phyloP scores from a whole-genome alignment of 2,329 filamentous ascomycete species.

The Fusarium sp. region DNA sequence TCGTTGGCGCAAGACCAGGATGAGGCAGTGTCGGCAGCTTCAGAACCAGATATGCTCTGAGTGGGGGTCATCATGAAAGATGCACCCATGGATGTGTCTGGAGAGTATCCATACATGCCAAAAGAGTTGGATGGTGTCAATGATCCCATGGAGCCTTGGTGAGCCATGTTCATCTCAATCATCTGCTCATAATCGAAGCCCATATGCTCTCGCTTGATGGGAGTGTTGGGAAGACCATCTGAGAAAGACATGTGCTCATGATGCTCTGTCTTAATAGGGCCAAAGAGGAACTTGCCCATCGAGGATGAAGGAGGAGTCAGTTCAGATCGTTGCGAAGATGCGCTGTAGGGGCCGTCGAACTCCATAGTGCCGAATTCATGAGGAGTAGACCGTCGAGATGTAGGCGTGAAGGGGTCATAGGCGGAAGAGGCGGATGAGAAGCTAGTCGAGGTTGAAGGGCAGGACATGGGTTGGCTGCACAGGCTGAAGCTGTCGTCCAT shows the following conservation, averaged over 20 bases:
- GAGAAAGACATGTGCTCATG: slow-evolving; percentile 49
- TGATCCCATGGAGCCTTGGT: slow-evolving; percentile 51
- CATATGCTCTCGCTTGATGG: slow-evolving; percentile 52
- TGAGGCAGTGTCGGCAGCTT: slow-evolving; percentile 52
- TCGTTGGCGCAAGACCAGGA: slow-evolving; percentile 56
- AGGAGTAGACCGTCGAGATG: slow-evolving; percentile 58
- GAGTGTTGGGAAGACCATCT: slow-evolving; percentile 50
- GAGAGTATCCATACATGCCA: slow-evolving; percentile 52
- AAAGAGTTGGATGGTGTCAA: slow-evolving; percentile 53
- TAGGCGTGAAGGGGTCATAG: slow-evolving; percentile 59
- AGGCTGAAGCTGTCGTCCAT: slow-evolving; percentile 56
- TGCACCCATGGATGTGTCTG: slow-evolving; percentile 47
- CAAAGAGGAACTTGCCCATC: slow-evolving; percentile 52
- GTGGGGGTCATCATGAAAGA: slow-evolving; percentile 57
- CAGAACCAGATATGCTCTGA: slow-evolving; percentile 54
- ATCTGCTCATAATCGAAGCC: slow-evolving; percentile 55
- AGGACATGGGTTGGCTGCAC: slow-evolving; percentile 52
- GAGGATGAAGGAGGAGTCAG: slow-evolving; percentile 52
- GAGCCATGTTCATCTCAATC: slow-evolving; percentile 52
- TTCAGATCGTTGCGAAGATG: slow-evolving; percentile 45
- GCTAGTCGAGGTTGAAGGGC: slow-evolving; percentile 51
- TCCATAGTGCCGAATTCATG: slow-evolving; percentile 53
- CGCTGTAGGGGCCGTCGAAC: slow-evolving; percentile 50
- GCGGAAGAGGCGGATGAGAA: slow-evolving; percentile 56
- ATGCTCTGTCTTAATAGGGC: slow-evolving; percentile 49